These are phyloP conservation scores for Penicillium digitatum DNA, from an alignment of 2,329 filamentous ascomycete species.

Conservation along the genomic window DNA sequence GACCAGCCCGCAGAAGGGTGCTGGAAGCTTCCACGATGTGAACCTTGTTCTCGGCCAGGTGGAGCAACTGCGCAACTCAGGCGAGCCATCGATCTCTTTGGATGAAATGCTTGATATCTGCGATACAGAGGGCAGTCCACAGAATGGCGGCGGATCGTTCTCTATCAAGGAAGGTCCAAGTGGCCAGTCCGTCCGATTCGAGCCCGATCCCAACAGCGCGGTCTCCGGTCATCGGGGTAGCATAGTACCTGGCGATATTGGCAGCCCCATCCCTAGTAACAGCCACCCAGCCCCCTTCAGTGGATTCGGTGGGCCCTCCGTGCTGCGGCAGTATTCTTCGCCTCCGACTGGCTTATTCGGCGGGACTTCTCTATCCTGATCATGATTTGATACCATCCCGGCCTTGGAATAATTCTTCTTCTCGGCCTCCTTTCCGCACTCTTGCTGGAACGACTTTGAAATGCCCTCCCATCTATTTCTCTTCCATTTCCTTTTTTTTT, in stretches of 20 bases:
- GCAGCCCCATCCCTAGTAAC: slow-evolving; percentile 57
- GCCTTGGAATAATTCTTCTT: background rate
- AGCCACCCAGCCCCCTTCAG: slow-evolving; percentile 39
- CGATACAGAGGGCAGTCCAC: slow-evolving; percentile 80
- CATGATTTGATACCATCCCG: background rate
- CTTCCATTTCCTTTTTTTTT: slow-evolving; percentile 11
- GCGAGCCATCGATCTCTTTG: slow-evolving; percentile 54
- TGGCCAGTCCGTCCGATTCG: slow-evolving; percentile 46
- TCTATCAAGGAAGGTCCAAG: slow-evolving; percentile 57
- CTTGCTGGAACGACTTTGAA: slow-evolving; percentile 17
- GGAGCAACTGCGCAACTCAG: slow-evolving; percentile 58
- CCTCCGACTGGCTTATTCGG: slow-evolving; percentile 37
- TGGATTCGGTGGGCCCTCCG: slow-evolving; percentile 32
- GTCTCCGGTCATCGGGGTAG: slow-evolving; percentile 42
- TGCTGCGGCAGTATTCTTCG: slow-evolving; percentile 39
- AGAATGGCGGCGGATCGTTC: slow-evolving; percentile 89
- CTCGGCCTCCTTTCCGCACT: slow-evolving; percentile 6
- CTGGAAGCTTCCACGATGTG: slow-evolving; percentile 67
- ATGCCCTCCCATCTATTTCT: slow-evolving; percentile 12
- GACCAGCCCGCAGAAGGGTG: slow-evolving; percentile 39
- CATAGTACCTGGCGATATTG: slow-evolving; percentile 61
- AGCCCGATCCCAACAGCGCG: slow-evolving; percentile 50
- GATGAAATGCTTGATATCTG: slow-evolving; percentile 77
- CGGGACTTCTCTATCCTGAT: slow-evolving; percentile 18
- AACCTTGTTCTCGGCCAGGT: slow-evolving; percentile 61